Base-by-base conservation (phyloP, 2,329 filamentous ascomycete species). In the Alternaria longipes region DNA sequence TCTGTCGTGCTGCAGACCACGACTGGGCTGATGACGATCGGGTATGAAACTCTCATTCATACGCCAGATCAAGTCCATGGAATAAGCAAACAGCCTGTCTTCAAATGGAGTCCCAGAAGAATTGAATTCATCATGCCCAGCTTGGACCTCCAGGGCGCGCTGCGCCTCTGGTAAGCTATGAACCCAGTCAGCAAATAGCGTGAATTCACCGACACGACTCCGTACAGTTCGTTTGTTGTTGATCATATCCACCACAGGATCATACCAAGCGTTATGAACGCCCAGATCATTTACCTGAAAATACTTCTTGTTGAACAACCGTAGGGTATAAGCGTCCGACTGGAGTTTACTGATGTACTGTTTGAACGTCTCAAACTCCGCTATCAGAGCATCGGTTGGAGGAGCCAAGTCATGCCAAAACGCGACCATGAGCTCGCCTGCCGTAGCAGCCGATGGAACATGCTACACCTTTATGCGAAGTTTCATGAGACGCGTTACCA, bases 151-250 rank as follows among this genome's bases (percentile, higher is more conserved):
- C 20, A 50, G 1, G 14, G 53, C 41, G 5, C 41, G 59, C 7
- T 54, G 55, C 26, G 59, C 59, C 54, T 65, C 62, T 2, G 63
- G 60, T 26, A 65, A 49, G 32, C 42, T 45, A 4, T n/a, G 53
- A 2, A 63, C 46, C 63, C 63, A 65, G 5, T 40, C 49, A 5
- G 44, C 28, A 20, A 55, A 60, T 40, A 53, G n/a, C 2, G 22
- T 14, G 41, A 40, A 65, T 28, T 63, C 63, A 12, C 50, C 40
- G 8, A n/a, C 9, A n/a, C 20, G 20, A 16, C 32, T 24, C 46
- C 46, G 46, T 1, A 50, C 46, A 24, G 46, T 50, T 2, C 46
- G 32, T 14, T 5, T 8, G 20, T 36, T 34, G 5, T 38, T 50
- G 1, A 11, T 3, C 18, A 50, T 1, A 38, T 38, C 32, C 14